A percentile compares a stretch with the other conserved stretches of the same genome.
These are phyloP conservation scores for Silene vulgaris DNA, from an alignment of 179 eudicot species.

Conservation along the genomic window DNA sequence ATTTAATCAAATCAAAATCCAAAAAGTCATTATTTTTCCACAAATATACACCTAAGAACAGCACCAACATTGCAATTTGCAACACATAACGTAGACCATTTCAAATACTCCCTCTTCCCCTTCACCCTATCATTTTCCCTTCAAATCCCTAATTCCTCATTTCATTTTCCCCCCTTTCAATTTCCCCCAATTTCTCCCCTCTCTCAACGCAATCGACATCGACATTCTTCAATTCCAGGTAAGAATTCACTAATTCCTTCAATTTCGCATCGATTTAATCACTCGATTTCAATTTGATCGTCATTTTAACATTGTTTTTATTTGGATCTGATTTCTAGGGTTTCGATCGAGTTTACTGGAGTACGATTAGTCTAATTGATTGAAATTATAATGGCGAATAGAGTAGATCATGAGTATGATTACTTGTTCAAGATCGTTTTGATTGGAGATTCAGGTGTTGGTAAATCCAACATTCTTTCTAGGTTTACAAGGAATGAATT, in stretches of 20 bases:
- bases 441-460: constrained; percentile 12
- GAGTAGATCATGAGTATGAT: constrained; percentile 48
- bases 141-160: background rate
- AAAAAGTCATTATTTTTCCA: background rate
- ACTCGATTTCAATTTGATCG: no score
- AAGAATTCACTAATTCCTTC: background rate
- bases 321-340: constrained; percentile 9
- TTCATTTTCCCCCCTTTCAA: background rate
- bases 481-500: constrained; percentile 67
- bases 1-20: background rate
- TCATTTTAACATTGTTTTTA: background rate
- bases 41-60: background rate
- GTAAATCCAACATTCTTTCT: constrained; percentile 11
- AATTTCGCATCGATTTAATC: background rate
- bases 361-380: constrained; percentile 21
- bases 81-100: background rate
- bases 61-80: background rate
- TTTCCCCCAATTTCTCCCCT: background rate
- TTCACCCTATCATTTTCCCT: background rate
- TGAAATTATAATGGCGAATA: constrained; percentile 43
- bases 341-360: background rate
- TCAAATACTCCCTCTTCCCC: background rate
- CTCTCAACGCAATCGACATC: background rate
- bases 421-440: constrained; percentile 12
- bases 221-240: background rate